Evolutionary conservation across 2,329 filamentous ascomycete species (phyloP).

Genomic region (Pyrenochaeta sp.): DNA sequence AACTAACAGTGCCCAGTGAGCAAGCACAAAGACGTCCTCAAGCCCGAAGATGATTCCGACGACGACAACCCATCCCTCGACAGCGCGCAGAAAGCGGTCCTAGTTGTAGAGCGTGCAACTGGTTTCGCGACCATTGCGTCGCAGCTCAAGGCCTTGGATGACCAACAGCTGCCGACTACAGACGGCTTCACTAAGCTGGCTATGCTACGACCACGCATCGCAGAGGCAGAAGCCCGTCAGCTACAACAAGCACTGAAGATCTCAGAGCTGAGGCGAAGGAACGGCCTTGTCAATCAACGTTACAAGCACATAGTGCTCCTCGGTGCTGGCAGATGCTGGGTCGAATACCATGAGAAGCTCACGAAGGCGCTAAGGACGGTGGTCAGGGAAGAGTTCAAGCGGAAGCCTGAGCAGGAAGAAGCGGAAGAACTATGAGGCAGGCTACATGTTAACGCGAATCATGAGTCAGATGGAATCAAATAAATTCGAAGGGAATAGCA

Average conservation of each 20-base stretch:
- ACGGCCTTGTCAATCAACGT: slow-evolving; percentile 60
- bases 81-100: slow-evolving; percentile 37
- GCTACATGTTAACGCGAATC: not conserved
- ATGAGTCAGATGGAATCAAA: not conserved
- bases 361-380: slow-evolving; percentile 71
- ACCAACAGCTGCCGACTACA: slow-evolving; percentile 54
- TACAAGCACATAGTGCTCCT: slow-evolving; percentile 82
- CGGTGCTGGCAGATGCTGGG: slow-evolving; percentile 72
- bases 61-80: slow-evolving; percentile 31
- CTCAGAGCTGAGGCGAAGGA: slow-evolving; percentile 69
- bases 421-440: slow-evolving; percentile 3
- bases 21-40: slow-evolving; percentile 53
- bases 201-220: slow-evolving; percentile 68
- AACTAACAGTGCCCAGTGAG: slow-evolving; percentile 43
- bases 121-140: slow-evolving; percentile 53
- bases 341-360: slow-evolving; percentile 74
- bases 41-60: slow-evolving; percentile 19
- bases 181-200: slow-evolving; percentile 62
- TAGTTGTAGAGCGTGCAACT: slow-evolving; percentile 56
- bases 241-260: slow-evolving; percentile 69
- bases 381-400: slow-evolving; percentile 67
- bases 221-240: slow-evolving; percentile 67
- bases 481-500: not conserved
- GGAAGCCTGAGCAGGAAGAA: slow-evolving; percentile 53
- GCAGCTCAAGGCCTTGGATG: slow-evolving; percentile 55